Percentiles rank a stretch among this genome's conserved stretches.
Conservation (phyloP, 495 filamentous ascomycete species). For the Cercophora newfieldiana region DNA sequence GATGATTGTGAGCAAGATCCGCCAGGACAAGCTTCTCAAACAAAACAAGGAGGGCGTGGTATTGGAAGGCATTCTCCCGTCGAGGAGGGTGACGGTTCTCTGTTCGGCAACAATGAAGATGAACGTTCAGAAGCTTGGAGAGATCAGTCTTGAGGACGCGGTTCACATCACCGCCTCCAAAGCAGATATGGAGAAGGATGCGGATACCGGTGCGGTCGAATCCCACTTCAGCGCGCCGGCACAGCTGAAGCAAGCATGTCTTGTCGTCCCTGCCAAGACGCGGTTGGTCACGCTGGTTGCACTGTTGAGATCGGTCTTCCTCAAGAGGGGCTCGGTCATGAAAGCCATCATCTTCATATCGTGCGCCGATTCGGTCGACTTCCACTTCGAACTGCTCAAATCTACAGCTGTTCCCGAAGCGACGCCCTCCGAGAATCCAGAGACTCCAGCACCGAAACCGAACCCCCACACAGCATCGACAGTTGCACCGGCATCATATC, state of each 20-base stretch:
- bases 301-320: conserved; percentile 80
- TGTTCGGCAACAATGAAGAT: conserved; percentile 98
- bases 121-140: conserved; percentile 86
- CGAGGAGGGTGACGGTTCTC: conserved; percentile 78
- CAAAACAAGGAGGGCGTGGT: conserved; percentile 41
- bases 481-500: conserved; percentile 44
- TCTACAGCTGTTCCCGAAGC: conserved; percentile 39
- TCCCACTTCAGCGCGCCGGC: conserved; percentile 78
- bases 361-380: conserved; percentile 95
- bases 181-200: conserved; percentile 46
- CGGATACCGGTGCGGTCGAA: conserved; percentile 45
- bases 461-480: conserved; percentile 40
- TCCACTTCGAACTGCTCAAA: conserved; percentile 89
- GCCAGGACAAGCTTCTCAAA: conserved; percentile 46
- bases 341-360: conserved; percentile 96
- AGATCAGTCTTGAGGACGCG: conserved; percentile 93
- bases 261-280: conserved; percentile 83
- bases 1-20: conserved; percentile 77
- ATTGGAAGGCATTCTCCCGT: conserved; percentile 61
- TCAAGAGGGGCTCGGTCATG: conserved; percentile 82
- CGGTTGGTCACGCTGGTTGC: conserved; percentile 84
- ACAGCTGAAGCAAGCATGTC: conserved; percentile 88
- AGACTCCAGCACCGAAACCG: conserved; percentile 29
- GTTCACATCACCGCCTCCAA: conserved; percentile 77
- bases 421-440: conserved; percentile 31